Percentiles rank a stretch among this genome's conserved stretches.
phyloP scores from a whole-genome alignment of 129 eudicot genomes.

The Chrysanthemum seticuspe region DNA sequence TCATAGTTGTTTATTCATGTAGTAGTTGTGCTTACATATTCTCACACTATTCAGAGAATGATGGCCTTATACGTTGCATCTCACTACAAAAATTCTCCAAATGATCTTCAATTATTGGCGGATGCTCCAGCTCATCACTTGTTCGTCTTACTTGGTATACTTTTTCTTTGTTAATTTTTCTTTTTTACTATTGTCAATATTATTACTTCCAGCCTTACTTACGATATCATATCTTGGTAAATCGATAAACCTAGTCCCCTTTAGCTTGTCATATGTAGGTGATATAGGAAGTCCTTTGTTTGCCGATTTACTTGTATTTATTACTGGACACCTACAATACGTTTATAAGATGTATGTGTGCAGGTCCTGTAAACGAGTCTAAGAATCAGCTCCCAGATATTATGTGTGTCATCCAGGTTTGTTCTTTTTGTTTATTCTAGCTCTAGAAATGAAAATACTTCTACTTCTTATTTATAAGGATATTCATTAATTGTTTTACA shows the following conservation, averaged over 20 bases:
- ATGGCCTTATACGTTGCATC: constrained; percentile 98
- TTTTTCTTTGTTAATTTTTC: no score
- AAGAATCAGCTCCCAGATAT: constrained; percentile 92
- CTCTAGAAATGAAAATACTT: background rate
- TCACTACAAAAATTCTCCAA: constrained; percentile 96
- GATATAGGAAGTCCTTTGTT: background rate
- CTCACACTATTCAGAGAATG: constrained; percentile 71
- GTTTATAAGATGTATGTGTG: constrained; percentile 9
- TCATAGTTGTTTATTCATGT: background rate
- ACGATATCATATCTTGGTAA: background rate
- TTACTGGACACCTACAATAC: background rate
- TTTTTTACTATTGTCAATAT: no score
- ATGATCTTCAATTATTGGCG: constrained; percentile 92
- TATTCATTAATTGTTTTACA: constrained; percentile 26
- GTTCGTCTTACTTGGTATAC: constrained; percentile 87
- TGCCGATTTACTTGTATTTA: background rate
- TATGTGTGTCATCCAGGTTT: constrained; percentile 94
- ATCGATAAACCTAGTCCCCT: background rate
- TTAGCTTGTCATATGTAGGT: background rate
- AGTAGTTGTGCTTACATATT: constrained; percentile 11
- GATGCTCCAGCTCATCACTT: constrained; percentile 98
- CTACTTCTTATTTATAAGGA: background rate
- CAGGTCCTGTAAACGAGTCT: constrained; percentile 97
- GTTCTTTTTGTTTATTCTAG: constrained; percentile 16
- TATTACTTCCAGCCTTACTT: no score